Conservation (phyloP, 176 grass and related monocot species). For the Musa itinerans region DNA sequence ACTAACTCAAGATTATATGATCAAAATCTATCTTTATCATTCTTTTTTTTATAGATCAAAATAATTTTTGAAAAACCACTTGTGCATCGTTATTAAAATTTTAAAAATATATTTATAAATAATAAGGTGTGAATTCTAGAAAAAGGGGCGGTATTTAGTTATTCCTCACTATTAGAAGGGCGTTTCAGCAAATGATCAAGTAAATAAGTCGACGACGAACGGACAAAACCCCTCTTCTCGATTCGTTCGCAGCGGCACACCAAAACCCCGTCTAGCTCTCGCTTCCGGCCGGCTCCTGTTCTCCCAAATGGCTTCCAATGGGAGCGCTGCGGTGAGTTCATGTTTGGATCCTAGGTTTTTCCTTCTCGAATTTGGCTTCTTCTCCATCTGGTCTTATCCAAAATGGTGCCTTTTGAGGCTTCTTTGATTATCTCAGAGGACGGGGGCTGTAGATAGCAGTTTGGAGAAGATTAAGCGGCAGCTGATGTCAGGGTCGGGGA, state of each 20-base stretch:
- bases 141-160: not conserved
- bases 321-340: not conserved
- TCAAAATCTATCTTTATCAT: not conserved
- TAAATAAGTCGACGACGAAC: too few species aligned
- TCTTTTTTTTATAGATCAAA: too few species aligned
- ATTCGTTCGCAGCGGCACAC: not conserved
- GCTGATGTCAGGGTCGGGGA: slow-evolving; percentile 67
- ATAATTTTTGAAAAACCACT: too few species aligned
- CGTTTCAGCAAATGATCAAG: too few species aligned
- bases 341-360: slow-evolving; percentile 20
- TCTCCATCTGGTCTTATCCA: slow-evolving; percentile 17
- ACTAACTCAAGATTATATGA: not conserved
- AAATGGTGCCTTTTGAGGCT: not conserved
- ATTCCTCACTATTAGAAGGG: too few species aligned
- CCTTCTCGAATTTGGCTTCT: not conserved
- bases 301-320: slow-evolving; percentile 7
- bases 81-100: not conserved
- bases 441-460: slow-evolving; percentile 46
- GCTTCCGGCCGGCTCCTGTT: not conserved
- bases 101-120: not conserved
- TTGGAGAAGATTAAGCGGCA: slow-evolving; percentile 97
- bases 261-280: not conserved
- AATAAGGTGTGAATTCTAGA: not conserved
- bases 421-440: slow-evolving; percentile 29
- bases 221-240: not conserved